Conservation (phyloP, 305 asterid genomes). For the Fraxinus platypoda region DNA sequence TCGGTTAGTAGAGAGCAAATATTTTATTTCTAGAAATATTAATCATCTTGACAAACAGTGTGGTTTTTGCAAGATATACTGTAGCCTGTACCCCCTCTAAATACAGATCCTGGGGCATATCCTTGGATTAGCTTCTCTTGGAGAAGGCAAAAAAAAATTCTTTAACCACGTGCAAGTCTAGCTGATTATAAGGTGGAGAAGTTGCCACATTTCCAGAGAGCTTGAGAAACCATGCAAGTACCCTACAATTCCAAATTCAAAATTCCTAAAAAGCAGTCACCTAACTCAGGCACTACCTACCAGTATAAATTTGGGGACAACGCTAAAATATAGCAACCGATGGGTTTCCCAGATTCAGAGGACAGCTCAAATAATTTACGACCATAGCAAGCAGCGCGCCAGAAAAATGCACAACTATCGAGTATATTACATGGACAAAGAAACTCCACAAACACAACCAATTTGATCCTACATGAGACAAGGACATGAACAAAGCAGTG, state of each 20-base stretch:
- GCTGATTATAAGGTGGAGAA: not conserved
- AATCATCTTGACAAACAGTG: conserved; percentile 18
- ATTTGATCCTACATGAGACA: conserved; percentile 20
- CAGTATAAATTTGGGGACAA: not conserved
- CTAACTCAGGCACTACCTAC: not conserved
- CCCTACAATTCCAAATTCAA: conserved; percentile 3
- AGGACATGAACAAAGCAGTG: not conserved
- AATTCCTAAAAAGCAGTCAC: not conserved
- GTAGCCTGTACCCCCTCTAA: not conserved
- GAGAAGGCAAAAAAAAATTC: not conserved
- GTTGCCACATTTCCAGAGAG: not conserved
- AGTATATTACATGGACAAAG: conserved; percentile 37
- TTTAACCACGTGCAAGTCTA: not conserved
- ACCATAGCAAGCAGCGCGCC: conserved; percentile 17
- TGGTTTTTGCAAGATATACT: not conserved
- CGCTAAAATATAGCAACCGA: conserved; percentile 6
- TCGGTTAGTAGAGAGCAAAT: not conserved
- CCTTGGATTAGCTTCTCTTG: conserved; percentile 15
- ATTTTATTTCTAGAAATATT: conserved; percentile 7
- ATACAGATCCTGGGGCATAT: conserved; percentile 23
- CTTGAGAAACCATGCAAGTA: conserved; percentile 1
- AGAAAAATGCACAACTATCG: conserved; percentile 26
- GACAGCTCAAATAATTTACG: conserved; percentile 9
- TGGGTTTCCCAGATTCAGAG: conserved; percentile 13
- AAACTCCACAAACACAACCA: conserved; percentile 15